A percentile compares a stretch with the other conserved stretches of the same genome.
Conservation (phyloP, 2,329 filamentous ascomycete species). For the Salinomyces thailandicus region DNA sequence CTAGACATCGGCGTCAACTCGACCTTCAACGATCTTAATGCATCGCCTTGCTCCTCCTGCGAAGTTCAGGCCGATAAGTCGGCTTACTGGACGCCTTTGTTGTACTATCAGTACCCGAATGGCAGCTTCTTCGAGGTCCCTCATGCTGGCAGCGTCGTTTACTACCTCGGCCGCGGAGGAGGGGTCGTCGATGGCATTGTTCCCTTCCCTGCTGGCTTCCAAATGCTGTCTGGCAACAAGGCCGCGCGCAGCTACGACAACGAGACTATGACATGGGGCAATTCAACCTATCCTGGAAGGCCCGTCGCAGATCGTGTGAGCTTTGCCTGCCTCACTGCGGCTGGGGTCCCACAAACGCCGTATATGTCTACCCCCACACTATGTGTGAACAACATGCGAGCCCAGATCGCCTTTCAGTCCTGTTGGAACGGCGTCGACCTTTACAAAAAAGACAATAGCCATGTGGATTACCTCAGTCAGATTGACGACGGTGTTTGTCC, state of each 20-base stretch:
- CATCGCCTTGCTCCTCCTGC: constrained; percentile 44
- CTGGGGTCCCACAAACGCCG: constrained; percentile 19
- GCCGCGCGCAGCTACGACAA: constrained; percentile 40
- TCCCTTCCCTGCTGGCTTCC: constrained; percentile 56
- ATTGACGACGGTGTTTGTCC: constrained; percentile 35
- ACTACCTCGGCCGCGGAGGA: constrained; percentile 49
- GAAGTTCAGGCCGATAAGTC: constrained; percentile 27
- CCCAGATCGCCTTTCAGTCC: constrained; percentile 29
- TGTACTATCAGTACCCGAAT: constrained; percentile 28
- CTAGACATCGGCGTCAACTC: constrained; percentile 51
- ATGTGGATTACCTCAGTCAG: constrained; percentile 31
- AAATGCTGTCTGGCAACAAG: constrained; percentile 59
- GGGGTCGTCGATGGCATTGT: constrained; percentile 48
- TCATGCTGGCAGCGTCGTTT: constrained; percentile 55
- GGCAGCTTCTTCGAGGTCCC: constrained; percentile 41
- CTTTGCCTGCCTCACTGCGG: constrained; percentile 21
- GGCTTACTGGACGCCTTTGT: constrained; percentile 28
- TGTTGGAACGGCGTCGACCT: constrained; percentile 29
- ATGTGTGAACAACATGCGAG: constrained; percentile 27
- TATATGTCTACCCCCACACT: constrained; percentile 23
- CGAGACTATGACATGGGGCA: constrained; percentile 28
- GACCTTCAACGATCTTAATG: constrained; percentile 47
- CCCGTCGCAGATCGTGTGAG: constrained; percentile 46
- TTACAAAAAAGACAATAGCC: constrained; percentile 30
- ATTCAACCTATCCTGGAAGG: constrained; percentile 23